Evolutionary conservation across 345 rosid genomes (phyloP).

Genomic region (Toxicodendron radicans): DNA sequence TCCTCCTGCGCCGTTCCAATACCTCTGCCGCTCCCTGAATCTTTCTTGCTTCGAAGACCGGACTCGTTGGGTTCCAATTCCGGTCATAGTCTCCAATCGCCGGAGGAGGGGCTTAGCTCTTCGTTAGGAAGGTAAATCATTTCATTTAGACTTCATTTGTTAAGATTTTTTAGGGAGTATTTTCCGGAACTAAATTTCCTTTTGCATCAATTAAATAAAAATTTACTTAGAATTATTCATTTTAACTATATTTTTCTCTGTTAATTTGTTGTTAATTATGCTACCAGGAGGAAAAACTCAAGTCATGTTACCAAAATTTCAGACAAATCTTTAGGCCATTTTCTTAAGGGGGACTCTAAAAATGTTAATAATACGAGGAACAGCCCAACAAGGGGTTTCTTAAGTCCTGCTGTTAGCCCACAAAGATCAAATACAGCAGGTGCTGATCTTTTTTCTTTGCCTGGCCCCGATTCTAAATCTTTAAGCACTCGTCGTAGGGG

Average conservation of each 20-base stretch:
- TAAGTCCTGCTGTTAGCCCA: constrained; percentile 42
- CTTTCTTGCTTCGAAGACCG: constrained; percentile 13
- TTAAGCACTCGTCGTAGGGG: constrained; percentile 30
- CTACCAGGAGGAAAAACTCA: constrained; percentile 28
- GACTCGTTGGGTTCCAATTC: constrained; percentile 22
- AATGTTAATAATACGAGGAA: constrained; percentile 24
- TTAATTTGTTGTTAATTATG: background rate
- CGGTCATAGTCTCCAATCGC: constrained; percentile 16
- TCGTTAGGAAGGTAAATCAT: constrained; percentile 22
- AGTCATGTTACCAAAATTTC: constrained; percentile 20
- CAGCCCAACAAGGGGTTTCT: constrained; percentile 33
- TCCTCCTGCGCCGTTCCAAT: constrained; percentile 45
- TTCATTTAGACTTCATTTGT: background rate
- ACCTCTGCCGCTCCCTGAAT: constrained; percentile 62
- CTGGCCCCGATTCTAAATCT: constrained; percentile 17
- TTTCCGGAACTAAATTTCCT: background rate
- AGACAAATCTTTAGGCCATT: constrained; percentile 18
- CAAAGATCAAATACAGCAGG: constrained; percentile 24
- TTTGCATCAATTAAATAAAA: too few relatives aligned
- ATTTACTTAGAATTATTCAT: too few relatives aligned
- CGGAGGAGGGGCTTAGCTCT: constrained; percentile 25
- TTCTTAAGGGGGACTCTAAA: constrained; percentile 24
- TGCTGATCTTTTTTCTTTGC: constrained; percentile 17
- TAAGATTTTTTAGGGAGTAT: background rate
- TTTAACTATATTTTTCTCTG: background rate